phyloP scores from a whole-genome alignment of 192 early-diverging fungal species.

The Chytriomyces sp. region DNA sequence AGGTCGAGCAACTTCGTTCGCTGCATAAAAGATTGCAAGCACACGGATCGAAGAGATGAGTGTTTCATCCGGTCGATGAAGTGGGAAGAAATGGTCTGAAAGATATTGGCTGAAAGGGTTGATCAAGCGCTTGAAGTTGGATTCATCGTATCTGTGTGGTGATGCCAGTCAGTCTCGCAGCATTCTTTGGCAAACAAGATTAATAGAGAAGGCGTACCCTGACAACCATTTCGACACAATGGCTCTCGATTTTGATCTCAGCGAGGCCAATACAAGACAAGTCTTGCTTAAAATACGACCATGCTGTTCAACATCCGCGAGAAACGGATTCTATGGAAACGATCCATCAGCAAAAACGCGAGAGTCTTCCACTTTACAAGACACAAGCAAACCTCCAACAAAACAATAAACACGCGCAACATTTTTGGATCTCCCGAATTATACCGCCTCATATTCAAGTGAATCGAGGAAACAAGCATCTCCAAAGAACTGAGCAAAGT shows the following conservation, averaged over 20 bases:
- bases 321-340: conserved; percentile 56
- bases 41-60: conserved; percentile 59
- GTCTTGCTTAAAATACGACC: conserved; percentile 54
- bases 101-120: conserved; percentile 58
- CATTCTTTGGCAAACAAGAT: not conserved
- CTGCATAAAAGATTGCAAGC: conserved; percentile 55
- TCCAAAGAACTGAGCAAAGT: conserved; percentile 62
- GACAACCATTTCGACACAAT: conserved; percentile 60
- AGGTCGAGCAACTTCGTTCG: conserved; percentile 55
- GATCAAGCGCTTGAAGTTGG: conserved; percentile 49
- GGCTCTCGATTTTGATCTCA: conserved; percentile 42
- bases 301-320: conserved; percentile 53
- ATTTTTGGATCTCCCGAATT: conserved; percentile 35
- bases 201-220: conserved; percentile 18
- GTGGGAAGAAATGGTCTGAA: conserved; percentile 51
- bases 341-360: not conserved
- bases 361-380: not conserved
- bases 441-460: conserved; percentile 47
- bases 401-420: conserved; percentile 40
- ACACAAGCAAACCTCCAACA: conserved; percentile 42
- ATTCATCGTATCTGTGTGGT: conserved; percentile 40
- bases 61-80: conserved; percentile 47
- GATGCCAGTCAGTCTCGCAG: not conserved
- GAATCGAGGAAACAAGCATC: conserved; percentile 57
- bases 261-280: conserved; percentile 45